Percentiles rank a stretch among this genome's conserved stretches.
These are phyloP conservation scores for Talaromyces borbonicus DNA, from an alignment of 495 filamentous ascomycete genomes.

Conservation along the genomic window DNA sequence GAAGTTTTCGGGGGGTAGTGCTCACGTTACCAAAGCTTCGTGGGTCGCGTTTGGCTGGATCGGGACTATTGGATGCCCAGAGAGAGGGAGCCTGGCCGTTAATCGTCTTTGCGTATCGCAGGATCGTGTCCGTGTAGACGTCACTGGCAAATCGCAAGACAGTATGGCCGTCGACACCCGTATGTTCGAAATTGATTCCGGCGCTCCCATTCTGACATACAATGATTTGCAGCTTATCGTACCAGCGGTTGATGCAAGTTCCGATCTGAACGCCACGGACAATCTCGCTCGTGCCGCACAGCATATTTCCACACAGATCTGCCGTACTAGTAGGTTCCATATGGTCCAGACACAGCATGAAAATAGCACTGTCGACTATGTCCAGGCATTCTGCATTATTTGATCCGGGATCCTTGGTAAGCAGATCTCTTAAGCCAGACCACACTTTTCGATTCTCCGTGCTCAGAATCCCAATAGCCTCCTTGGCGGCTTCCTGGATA, in stretches of 20 bases:
- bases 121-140: slow-evolving; percentile 95
- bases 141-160: slow-evolving; percentile 94
- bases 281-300: slow-evolving; percentile 87
- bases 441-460: slow-evolving; percentile 95
- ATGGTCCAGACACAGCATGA: slow-evolving; percentile 85
- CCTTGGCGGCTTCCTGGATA: slow-evolving; percentile 88
- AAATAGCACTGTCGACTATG: slow-evolving; percentile 91
- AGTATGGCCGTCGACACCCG: slow-evolving; percentile 94
- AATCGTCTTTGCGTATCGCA: slow-evolving; percentile 91
- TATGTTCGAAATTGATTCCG: slow-evolving; percentile 98
- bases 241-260: slow-evolving; percentile 97
- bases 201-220: slow-evolving; percentile 98
- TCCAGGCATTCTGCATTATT: slow-evolving; percentile 92
- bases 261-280: slow-evolving; percentile 91
- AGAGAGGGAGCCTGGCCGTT: slow-evolving; percentile 87
- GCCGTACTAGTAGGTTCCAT: slow-evolving; percentile 71
- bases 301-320: slow-evolving; percentile 92
- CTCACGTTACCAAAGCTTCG: slow-evolving; percentile 88
- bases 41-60: slow-evolving; percentile 89
- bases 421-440: slow-evolving; percentile 82
- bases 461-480: slow-evolving; percentile 83
- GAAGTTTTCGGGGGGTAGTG: slow-evolving; percentile 89
- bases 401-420: slow-evolving; percentile 74
- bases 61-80: slow-evolving; percentile 85
- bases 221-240: slow-evolving; percentile 98